Percentiles rank a stretch among this genome's conserved stretches.
Evolutionary conservation across 148 eudicot species (phyloP).

Genomic region (Chenopodium berlandieri): DNA sequence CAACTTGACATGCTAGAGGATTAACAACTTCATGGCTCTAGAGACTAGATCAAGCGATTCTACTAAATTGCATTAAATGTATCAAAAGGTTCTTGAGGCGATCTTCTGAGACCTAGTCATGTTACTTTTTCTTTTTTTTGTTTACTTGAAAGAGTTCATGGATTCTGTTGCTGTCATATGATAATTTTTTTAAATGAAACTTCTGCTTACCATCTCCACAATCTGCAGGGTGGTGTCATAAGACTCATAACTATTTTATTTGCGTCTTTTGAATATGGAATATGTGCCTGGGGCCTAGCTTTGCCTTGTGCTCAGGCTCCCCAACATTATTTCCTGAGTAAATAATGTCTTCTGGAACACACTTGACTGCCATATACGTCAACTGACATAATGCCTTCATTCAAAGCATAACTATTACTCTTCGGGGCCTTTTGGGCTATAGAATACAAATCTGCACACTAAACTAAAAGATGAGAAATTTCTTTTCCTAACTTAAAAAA

Average conservation of each 20-base stretch:
- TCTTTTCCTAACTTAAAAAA: not conserved
- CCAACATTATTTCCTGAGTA: not conserved
- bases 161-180: not conserved
- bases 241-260: not conserved
- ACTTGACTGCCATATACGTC: not conserved
- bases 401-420: not conserved
- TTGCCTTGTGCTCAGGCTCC: not conserved
- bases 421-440: not conserved
- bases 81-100: not conserved
- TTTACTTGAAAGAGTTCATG: not conserved
- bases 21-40: not conserved
- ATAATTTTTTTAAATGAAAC: not conserved
- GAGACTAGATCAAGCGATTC: not conserved
- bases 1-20: not conserved
- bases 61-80: not conserved
- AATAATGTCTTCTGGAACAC: not conserved
- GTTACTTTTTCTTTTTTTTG: not conserved
- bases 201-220: not conserved
- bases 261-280: not conserved
- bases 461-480: not conserved
- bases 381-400: not conserved
- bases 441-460: not conserved
- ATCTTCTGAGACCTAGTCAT: not conserved
- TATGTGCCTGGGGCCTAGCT: not conserved
- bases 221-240: not conserved